Base-by-base conservation (phyloP, 2,329 filamentous ascomycete genomes). In the Endocalyx cinctus region DNA sequence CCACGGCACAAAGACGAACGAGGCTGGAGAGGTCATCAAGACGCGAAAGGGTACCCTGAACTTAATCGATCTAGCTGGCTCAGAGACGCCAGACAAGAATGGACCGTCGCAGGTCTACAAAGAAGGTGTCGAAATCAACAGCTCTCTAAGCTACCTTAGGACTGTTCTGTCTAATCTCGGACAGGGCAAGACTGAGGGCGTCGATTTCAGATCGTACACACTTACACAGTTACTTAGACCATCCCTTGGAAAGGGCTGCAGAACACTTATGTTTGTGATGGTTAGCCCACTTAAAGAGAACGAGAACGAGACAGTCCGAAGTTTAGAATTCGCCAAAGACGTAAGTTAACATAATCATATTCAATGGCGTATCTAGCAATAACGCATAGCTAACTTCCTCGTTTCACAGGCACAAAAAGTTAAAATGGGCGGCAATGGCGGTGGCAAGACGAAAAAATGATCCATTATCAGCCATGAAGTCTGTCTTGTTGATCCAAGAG, bases 211-310 rank as follows among this genome's bases (percentile, higher is more conserved):
- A 34, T 97, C 97, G 64, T 95, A 87, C 48, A 97, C 96, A 75
- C 73, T 98, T 45, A 98, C 92, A 7, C 94, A 96, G 55, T 73
- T 98, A 29, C 74, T 98, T 23, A 87, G 97, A 75, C 94, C 92
- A 55, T 95, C 87, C 4, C 70, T 98, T 6, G 90, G 92, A 4
- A 92, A 92, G 12, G 96, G 95, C 60, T 92, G 84, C 48, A 94
- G 96, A 66, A 98, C 92, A 1, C 81, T 98, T 51, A 98, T 98
- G 92, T 95, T 98, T 59, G 87, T 97, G 58, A 97, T 97, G 89
- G 85, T 95, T 36, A 92, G 84, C 48, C 92, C 92, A 20, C 68
- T 97, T 38, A 86, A 94, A 65, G 84, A 81, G 5, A 92, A 97
- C 65, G 69, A 96, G 45, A 84, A 83, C 52, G 92, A 98, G 70